These are phyloP conservation scores for Plasmodium berghei DNA, from an alignment of 169 alveolate species.

Conservation along the genomic window DNA sequence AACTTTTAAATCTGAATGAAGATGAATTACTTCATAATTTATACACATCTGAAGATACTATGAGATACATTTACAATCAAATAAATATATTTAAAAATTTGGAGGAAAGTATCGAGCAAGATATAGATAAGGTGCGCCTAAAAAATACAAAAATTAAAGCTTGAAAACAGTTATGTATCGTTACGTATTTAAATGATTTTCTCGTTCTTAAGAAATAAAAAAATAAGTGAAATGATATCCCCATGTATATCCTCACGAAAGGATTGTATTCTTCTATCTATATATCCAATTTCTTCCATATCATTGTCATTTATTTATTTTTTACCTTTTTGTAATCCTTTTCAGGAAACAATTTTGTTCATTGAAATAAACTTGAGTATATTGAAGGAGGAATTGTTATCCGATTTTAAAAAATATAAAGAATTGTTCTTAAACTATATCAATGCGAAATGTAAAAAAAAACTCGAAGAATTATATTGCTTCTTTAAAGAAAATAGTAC, in stretches of 20 bases:
- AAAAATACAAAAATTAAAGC: background rate
- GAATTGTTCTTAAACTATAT: constrained; percentile 34
- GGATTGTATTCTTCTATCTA: no score
- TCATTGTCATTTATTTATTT: background rate
- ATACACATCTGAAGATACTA: constrained; percentile 60
- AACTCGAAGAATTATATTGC: constrained; percentile 49
- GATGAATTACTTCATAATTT: constrained; percentile 24
- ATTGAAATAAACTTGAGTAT: constrained; percentile 69
- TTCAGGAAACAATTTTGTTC: constrained; percentile 50
- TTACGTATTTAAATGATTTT: background rate
- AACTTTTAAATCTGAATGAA: constrained; percentile 46
- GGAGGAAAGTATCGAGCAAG: constrained; percentile 66
- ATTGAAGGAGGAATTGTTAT: constrained; percentile 49
- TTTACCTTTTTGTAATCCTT: background rate
- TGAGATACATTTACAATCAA: constrained; percentile 58
- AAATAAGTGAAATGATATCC: background rate
- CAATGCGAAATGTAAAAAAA: constrained; percentile 62
- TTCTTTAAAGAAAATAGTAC: constrained; percentile 67
- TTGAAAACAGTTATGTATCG: background rate
- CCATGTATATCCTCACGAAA: no score
- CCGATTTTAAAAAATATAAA: constrained; percentile 52
- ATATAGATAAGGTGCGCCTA: constrained; percentile 48
- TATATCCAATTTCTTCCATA: no score
- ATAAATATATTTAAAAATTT: constrained; percentile 50
- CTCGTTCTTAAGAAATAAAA: background rate